Percentiles rank a stretch among this genome's conserved stretches.
These are phyloP conservation scores for Globisporangium megalacanthum DNA, from an alignment of 352 stramenopile species.

Conservation along the genomic window DNA sequence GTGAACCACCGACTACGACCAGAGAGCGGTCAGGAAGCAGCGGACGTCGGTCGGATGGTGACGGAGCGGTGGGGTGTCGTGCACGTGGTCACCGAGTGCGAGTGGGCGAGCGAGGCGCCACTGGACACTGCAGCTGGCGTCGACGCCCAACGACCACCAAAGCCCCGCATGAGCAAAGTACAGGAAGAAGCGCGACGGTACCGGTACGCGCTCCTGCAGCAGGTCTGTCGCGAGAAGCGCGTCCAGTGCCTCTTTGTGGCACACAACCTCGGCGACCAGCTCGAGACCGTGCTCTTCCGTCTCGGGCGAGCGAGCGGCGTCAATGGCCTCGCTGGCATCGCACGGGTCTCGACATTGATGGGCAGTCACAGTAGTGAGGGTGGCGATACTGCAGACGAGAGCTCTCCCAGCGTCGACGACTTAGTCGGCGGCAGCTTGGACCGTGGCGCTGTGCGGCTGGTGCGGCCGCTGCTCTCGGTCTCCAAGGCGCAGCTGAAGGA, in stretches of 20 bases:
- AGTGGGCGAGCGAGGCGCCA: constrained; percentile 34
- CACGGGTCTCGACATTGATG: constrained; percentile 22
- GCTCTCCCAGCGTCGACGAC: background rate
- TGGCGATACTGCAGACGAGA: constrained; percentile 2
- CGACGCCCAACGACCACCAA: constrained; percentile 7
- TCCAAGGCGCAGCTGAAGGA: constrained; percentile 55
- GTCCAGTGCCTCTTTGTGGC: constrained; percentile 74
- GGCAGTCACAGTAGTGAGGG: constrained; percentile 2
- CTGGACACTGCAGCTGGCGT: background rate
- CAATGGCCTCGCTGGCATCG: constrained; percentile 71
- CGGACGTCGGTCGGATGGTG: constrained; percentile 42
- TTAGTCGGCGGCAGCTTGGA: background rate
- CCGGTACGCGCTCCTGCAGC: constrained; percentile 57
- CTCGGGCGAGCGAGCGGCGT: constrained; percentile 67
- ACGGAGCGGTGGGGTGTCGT: constrained; percentile 30
- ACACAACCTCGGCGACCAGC: constrained; percentile 73
- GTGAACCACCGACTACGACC: constrained; percentile 67
- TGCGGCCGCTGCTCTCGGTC: constrained; percentile 59
- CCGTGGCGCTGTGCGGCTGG: constrained; percentile 17
- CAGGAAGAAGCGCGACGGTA: constrained; percentile 64
- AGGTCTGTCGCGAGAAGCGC: constrained; percentile 40
- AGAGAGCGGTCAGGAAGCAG: constrained; percentile 62
- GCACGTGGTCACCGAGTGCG: constrained; percentile 46
- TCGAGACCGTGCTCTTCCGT: constrained; percentile 79
- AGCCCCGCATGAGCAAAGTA: constrained; percentile 64